A percentile compares a stretch with the other conserved stretches of the same genome.
phyloP scores from a whole-genome alignment of 2,329 filamentous ascomycete species.

The Emergomyces orientalis region DNA sequence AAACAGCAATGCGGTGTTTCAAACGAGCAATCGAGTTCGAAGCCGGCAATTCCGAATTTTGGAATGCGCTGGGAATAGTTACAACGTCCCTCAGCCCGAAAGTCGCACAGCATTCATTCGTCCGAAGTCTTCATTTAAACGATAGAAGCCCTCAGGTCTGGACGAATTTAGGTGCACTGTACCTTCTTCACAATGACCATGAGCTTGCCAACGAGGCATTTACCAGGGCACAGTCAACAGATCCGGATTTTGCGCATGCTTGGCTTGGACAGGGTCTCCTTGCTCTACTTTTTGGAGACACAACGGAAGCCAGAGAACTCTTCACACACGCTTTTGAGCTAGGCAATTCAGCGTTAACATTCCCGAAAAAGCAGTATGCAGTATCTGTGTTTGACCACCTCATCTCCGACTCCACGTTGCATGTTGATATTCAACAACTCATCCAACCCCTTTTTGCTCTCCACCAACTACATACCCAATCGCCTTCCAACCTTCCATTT shows the following conservation, averaged over 20 bases:
- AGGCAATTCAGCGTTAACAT: constrained; percentile 62
- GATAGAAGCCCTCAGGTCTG: constrained; percentile 76
- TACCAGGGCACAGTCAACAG: constrained; percentile 80
- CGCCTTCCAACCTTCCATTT: constrained; percentile 60
- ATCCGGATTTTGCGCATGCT: constrained; percentile 85
- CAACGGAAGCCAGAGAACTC: constrained; percentile 67
- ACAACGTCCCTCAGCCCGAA: constrained; percentile 77
- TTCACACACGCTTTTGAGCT: constrained; percentile 96
- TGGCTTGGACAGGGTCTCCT: constrained; percentile 91
- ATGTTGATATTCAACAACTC: constrained; percentile 51
- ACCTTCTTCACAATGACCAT: constrained; percentile 71
- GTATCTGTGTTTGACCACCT: constrained; percentile 76
- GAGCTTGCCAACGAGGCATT: constrained; percentile 86
- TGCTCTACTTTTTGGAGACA: constrained; percentile 64
- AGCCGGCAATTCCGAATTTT: constrained; percentile 88
- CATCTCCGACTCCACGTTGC: constrained; percentile 45
- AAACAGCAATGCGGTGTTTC: constrained; percentile 78
- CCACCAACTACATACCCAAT: constrained; percentile 65
- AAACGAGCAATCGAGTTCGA: constrained; percentile 94
- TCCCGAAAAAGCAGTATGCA: constrained; percentile 70
- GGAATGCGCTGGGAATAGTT: constrained; percentile 89
- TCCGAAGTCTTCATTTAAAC: constrained; percentile 84
- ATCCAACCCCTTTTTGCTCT: constrained; percentile 85
- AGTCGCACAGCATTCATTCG: constrained; percentile 87
- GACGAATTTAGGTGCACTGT: constrained; percentile 84